A percentile compares a stretch with the other conserved stretches of the same genome.
Conservation (phyloP, 2,329 filamentous ascomycete genomes). For the Orbilia javanica region DNA sequence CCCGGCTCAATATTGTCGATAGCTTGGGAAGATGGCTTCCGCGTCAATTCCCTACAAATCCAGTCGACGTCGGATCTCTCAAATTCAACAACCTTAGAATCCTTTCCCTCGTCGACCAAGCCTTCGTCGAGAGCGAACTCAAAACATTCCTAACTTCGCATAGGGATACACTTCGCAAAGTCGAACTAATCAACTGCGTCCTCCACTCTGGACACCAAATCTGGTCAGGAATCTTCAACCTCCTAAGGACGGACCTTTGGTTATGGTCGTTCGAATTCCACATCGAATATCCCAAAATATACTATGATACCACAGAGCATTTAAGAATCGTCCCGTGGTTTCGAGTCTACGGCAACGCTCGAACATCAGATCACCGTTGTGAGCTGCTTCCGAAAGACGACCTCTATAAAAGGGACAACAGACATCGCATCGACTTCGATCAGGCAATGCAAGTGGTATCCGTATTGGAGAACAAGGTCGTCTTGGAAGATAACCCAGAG, state of each 20-base stretch:
- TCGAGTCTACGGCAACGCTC: constrained; percentile 22
- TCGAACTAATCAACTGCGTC: constrained; percentile 14
- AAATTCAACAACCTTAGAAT: constrained; percentile 12
- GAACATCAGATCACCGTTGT: constrained; percentile 14
- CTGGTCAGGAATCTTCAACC: constrained; percentile 29
- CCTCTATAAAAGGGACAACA: neutral
- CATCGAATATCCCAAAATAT: neutral
- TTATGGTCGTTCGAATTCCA: constrained; percentile 29
- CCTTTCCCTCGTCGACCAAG: constrained; percentile 2
- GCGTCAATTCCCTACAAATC: neutral
- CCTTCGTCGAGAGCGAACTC: constrained; percentile 15
- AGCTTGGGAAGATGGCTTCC: neutral
- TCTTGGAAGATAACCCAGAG: neutral
- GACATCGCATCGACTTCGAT: neutral
- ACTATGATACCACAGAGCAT: neutral
- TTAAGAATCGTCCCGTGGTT: constrained; percentile 28
- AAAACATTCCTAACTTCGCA: constrained; percentile 6
- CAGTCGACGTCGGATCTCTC: neutral
- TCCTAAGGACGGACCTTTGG: constrained; percentile 13
- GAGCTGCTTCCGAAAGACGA: constrained; percentile 16
- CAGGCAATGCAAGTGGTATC: constrained; percentile 2
- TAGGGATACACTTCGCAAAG: neutral
- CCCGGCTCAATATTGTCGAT: neutral
- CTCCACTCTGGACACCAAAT: constrained; percentile 15
- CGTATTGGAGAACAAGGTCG: neutral